Base-by-base conservation (phyloP, 352 stramenopile species). In the Phytophthora kernoviae region DNA sequence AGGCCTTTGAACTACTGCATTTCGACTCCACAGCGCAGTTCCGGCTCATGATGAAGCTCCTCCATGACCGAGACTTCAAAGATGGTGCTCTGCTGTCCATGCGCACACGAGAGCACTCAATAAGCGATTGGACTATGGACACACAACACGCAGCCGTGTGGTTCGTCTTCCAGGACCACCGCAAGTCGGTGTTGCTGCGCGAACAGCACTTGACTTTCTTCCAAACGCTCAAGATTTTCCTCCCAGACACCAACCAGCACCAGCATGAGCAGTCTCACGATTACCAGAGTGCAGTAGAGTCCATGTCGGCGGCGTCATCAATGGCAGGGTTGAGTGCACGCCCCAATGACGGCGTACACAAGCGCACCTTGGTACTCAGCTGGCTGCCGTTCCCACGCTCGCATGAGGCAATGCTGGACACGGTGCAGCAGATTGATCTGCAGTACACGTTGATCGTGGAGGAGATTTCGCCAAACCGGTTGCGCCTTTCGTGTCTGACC, bases 361-460 rank as follows among this genome's bases (percentile, higher is more conserved):
- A 88, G 39, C 71, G 76, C 20, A 90, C 80, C 1, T 63, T 90
- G 30, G 80, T 75, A 27, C 48, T 90, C 12, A 80, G 61, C 18
- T 90, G 80, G 80, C 52, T 90, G 46, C 76, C 80, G 24, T 87
- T 88, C 44, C 54, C 65, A 14, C 45, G 52, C 2, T 69, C 67
- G 7, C 63, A 74, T 12, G 76, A 83, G 24, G 47, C 55, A 4
- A 52, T 66, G 24, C 24, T 61, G 20, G 49, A 73, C 26, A 57
- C 54, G 14, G 44, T 54, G 27, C 62, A 58, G 15, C 63, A 76
- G 32, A 52, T 90, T 18, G 70, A 81, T 54, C 42, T 90, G 52
- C 77, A 90, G 58, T 88, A 84, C 50, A 88, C 78, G 3, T 59
- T 90, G 11, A 78, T 90, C 21, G 58, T 90, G 7, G 80, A 90